Evolutionary conservation across 2,329 filamentous ascomycete genomes (phyloP).

Genomic region (Taxawa tesnikishii): DNA sequence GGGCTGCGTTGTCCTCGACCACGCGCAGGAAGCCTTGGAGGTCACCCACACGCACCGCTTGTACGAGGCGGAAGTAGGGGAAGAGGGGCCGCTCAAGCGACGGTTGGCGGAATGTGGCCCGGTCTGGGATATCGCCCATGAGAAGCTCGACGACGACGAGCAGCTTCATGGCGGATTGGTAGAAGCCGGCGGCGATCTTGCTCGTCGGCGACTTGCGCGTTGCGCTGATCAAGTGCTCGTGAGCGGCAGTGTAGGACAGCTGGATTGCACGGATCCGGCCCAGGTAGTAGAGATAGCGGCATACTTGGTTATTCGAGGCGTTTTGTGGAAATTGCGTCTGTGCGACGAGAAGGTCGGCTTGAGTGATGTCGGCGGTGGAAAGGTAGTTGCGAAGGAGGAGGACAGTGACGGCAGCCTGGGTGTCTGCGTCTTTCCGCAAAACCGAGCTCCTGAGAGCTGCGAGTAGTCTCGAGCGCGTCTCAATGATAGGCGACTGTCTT

Average conservation of each 20-base stretch:
- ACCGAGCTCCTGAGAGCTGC: slow-evolving; percentile 89
- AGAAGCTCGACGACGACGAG: slow-evolving; percentile 89
- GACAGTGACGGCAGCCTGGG: slow-evolving; percentile 92
- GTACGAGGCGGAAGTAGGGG: slow-evolving; percentile 87
- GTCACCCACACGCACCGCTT: slow-evolving; percentile 92
- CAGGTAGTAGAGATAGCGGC: slow-evolving; percentile 92
- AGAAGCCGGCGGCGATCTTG: slow-evolving; percentile 81
- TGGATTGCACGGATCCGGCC: slow-evolving; percentile 94
- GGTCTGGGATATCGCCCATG: slow-evolving; percentile 97
- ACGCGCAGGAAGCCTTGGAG: slow-evolving; percentile 84
- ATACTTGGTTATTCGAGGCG: slow-evolving; percentile 95
- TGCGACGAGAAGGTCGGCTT: slow-evolving; percentile 89
- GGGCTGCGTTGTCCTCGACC: slow-evolving; percentile 67
- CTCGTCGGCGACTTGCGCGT: slow-evolving; percentile 91
- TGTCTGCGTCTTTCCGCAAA: slow-evolving; percentile 89
- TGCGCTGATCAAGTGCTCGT: slow-evolving; percentile 84
- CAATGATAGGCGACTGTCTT: slow-evolving; percentile 73
- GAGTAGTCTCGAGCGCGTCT: slow-evolving; percentile 74
- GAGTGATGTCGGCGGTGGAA: slow-evolving; percentile 87
- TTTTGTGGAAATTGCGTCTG: slow-evolving; percentile 92
- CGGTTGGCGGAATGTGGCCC: slow-evolving; percentile 82
- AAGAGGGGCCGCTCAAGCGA: slow-evolving; percentile 76
- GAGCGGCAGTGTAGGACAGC: slow-evolving; percentile 90
- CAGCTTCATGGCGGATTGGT: slow-evolving; percentile 93
- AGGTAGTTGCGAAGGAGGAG: slow-evolving; percentile 92